Evolutionary conservation across 192 early-diverging fungal genomes (phyloP).

Genomic region (Phlyctochytrium planicorne): DNA sequence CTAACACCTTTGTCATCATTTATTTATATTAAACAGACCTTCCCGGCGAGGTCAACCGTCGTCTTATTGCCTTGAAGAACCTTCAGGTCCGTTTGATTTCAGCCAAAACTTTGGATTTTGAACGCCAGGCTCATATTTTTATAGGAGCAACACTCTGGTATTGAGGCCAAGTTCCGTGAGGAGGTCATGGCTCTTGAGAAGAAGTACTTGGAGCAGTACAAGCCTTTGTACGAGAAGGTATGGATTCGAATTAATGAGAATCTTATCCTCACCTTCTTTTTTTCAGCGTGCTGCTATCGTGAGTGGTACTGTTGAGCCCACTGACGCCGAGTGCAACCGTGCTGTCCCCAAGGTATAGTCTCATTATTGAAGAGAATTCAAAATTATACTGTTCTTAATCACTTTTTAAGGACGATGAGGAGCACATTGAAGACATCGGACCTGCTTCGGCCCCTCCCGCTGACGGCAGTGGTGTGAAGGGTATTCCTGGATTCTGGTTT

Average conservation of each 20-base stretch:
- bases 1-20: not conserved
- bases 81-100: conserved; percentile 64
- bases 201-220: conserved; percentile 85
- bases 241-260: not conserved
- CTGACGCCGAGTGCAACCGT: conserved; percentile 75
- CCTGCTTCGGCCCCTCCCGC: conserved; percentile 7
- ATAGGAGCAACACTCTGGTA: conserved; percentile 71
- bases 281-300: conserved; percentile 74
- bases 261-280: conserved; percentile 31
- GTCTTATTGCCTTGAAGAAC: conserved; percentile 83
- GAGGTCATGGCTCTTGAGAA: conserved; percentile 95
- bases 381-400: too few species aligned
- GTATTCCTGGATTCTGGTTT: conserved; percentile 97
- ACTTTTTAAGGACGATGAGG: conserved; percentile 49
- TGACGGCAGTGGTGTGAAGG: conserved; percentile 3
- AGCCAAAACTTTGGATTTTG: too few species aligned
- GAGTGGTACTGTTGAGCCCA: conserved; percentile 82
- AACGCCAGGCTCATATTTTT: not conserved
- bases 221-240: conserved; percentile 81
- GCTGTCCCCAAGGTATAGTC: conserved; percentile 28
- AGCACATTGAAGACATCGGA: conserved; percentile 13
- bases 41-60: conserved; percentile 75
- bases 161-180: conserved; percentile 88
- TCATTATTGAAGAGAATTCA: too few species aligned
- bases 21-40: conserved; percentile 37